Conservation (phyloP, 805 yeast genomes). For the Ogataea philodendri region DNA sequence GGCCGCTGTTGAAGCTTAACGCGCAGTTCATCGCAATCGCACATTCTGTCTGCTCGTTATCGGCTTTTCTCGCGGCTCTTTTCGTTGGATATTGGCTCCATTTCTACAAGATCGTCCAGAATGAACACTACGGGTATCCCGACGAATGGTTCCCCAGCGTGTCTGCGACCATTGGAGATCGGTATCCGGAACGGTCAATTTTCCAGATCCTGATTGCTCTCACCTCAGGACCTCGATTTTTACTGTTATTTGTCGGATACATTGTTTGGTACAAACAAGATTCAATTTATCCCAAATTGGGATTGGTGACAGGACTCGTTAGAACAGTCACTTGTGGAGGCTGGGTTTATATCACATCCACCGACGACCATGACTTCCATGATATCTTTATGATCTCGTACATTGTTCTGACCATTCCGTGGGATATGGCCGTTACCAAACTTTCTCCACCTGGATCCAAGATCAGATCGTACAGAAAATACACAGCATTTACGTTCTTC, state of each 20-base stretch:
- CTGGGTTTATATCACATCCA: slow-evolving; percentile 96
- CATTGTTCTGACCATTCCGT: slow-evolving; percentile 85
- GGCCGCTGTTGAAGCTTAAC: slow-evolving; percentile 41
- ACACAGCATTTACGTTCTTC: slow-evolving; percentile 63
- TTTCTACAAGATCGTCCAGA: slow-evolving; percentile 82
- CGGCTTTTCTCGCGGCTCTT: slow-evolving; percentile 76
- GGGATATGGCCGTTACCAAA: slow-evolving; percentile 67
- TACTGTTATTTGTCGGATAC: slow-evolving; percentile 53
- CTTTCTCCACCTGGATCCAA: slow-evolving; percentile 46
- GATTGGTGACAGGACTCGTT: slow-evolving; percentile 64
- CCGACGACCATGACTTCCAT: slow-evolving; percentile 96
- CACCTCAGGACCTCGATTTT: slow-evolving; percentile 89
- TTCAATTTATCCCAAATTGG: slow-evolving; percentile 39
- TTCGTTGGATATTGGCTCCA: slow-evolving; percentile 74
- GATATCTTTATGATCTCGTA: slow-evolving; percentile 94
- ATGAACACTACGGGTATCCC: slow-evolving; percentile 86
- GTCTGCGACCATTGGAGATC: slow-evolving; percentile 93
- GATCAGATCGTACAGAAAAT: slow-evolving; percentile 49
- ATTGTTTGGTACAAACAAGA: slow-evolving; percentile 42
- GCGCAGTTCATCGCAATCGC: slow-evolving; percentile 67
- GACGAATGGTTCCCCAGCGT: slow-evolving; percentile 99
- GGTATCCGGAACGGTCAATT: slow-evolving; percentile 92
- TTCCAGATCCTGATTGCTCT: slow-evolving; percentile 90
- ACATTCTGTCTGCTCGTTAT: slow-evolving; percentile 68
- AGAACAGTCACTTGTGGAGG: slow-evolving; percentile 97